These are phyloP conservation scores for Carex cristatella DNA, from an alignment of 176 grass and related monocot genomes.

Conservation along the genomic window DNA sequence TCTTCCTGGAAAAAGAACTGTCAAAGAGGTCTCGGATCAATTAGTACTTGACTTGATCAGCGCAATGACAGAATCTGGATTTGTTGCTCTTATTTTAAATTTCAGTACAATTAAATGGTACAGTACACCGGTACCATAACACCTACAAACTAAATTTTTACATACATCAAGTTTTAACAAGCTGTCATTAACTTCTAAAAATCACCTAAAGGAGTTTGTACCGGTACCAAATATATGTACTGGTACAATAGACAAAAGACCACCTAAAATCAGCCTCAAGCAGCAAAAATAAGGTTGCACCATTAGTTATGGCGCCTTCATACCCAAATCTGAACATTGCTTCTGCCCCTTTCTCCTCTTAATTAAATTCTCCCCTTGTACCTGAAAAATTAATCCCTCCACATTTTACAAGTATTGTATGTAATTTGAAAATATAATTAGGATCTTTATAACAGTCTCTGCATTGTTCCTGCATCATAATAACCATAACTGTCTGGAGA, in stretches of 20 bases:
- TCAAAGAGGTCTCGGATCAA: neutral
- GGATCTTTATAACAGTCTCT: too few species aligned
- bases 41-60: neutral
- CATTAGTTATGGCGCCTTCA: neutral
- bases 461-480: too few species aligned
- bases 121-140: neutral
- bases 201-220: neutral
- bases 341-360: neutral
- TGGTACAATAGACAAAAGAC: neutral
- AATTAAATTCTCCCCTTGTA: neutral
- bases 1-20: neutral
- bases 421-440: too few species aligned
- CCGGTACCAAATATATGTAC: neutral
- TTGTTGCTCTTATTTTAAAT: neutral
- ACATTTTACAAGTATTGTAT: neutral
- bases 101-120: neutral
- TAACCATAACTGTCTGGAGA: too few species aligned
- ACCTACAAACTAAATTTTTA: neutral
- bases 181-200: neutral
- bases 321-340: neutral
- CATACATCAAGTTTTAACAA: neutral
- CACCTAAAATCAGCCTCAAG: neutral
- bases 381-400: neutral
- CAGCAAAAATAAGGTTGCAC: neutral
- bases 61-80: neutral